Base-by-base conservation (phyloP, 768 basidiomycete species). In the Psilocybe subaeruginosa region DNA sequence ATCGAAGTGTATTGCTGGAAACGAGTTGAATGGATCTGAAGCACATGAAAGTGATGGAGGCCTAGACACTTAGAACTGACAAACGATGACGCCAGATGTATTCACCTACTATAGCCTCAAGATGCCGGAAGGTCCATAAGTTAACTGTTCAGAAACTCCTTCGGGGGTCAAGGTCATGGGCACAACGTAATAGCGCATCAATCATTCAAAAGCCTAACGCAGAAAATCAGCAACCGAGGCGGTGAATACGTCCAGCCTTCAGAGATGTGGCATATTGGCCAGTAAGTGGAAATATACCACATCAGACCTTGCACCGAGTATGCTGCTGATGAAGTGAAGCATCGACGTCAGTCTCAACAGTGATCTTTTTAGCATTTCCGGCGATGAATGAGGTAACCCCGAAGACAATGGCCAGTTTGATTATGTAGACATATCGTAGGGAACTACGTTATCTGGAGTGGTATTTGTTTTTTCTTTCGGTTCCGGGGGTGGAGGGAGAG, bases 401-500 rank as follows among this genome's bases (percentile, higher is more conserved):
- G 41, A n/a, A 43, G 14, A 11, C 33, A 43, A 43, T 43, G 14
- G 41, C 41, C 41, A 43, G 19, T 39, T 49, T 19, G 31, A 39
- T 59, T 66, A 69, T 17, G 63, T 63, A 19, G 70, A 65, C 33
- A 72, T 58, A 57, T 74, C 73, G 55, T 75, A 76, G 9, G 73
- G 72, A 8, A 45, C 31, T 27, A 64, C 59, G 16, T 62, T 52
- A 4, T 63, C 54, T 39, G 63, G 33, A 2, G 50, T 31, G 9
- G 47, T 37, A 53, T 70, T 69, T 8, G 48, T 16, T 1, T 71
- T 67, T 29, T 68, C 67, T 54, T 76, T 71, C 30, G 65, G 58
- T 41, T 68, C 61, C 37, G 64, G 58, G 12, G 69, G 35, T 37
- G 69, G 53, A 43, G 80, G 80, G 56, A 83, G 73, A 31, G 86